Evolutionary conservation across 1,139 yeast species (phyloP), one percentile per base, ranked within the genome.

Genomic region (Candida anutae): DNA sequence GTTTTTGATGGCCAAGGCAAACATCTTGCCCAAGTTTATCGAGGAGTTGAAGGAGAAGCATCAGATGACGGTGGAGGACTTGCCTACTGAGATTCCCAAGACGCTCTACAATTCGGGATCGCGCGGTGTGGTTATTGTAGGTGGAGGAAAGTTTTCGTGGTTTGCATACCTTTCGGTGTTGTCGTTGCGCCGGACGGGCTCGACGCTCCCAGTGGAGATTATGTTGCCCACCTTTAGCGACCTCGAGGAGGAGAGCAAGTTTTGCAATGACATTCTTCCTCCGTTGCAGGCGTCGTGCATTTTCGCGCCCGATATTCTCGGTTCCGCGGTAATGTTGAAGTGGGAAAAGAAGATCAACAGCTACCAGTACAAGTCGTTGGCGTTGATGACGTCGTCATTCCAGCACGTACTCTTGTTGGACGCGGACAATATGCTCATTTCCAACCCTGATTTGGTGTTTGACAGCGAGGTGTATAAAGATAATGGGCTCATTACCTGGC

Each of bases 401-500:
- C 62, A 65, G 35, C 55, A 63, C 33, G 58, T 63, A 4, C 43
- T 65, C 17, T 45, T 65, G 24, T 40, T 65, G 23, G 72, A 65
- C 39, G 58, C 69, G 5, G 72, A 65, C 34, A 65, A 64, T 34
- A 43, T 62, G 3, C 37, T 58, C 4, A 42, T 64, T 10, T 37
- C 50, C 15, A 53, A 59, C 21, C 70, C 70, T 0, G 67, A 58
- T 24, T 32, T 37, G 4, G 35, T 79, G 2, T 74, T 82, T 42
- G 59, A 60, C 6, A 60, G 70, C 29, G 69, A 68, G 21, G 71
- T 83, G 5, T 82, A 66, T 50, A 50, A 51, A 22, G 44, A 62
- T 13, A 53, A 62, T 27, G 88, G 90, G 2, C 62, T 79, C 55
- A 68, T 82, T 4, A 57, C 79, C 16, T 82, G 93, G 88, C 90